Percentiles rank a stretch among this genome's conserved stretches.
Conservation (phyloP, 441 rosid genomes). For the Pelargonium cotyledonis region DNA sequence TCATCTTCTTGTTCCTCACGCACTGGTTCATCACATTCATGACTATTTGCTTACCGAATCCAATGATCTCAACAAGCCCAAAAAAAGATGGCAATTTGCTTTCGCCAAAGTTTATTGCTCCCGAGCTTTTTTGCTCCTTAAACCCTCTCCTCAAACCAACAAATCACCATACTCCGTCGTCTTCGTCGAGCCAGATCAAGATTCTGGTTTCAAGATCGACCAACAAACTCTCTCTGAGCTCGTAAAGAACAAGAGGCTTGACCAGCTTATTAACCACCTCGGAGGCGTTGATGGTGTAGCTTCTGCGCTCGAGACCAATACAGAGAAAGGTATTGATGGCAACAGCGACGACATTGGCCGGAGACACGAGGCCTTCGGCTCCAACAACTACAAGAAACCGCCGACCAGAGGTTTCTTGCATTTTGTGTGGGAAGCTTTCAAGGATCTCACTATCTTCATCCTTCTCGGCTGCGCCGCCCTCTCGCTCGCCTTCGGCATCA, state of each 20-base stretch:
- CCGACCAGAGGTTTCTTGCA: slow-evolving; percentile 46
- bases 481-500: slow-evolving; percentile 62
- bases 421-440: slow-evolving; percentile 55
- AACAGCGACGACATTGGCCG: slow-evolving; percentile 26
- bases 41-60: no score
- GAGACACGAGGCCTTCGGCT: slow-evolving; percentile 44
- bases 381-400: slow-evolving; percentile 56
- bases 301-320: no score
- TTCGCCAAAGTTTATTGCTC: slow-evolving; percentile 43
- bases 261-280: no score
- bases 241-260: slow-evolving; percentile 43
- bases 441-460: slow-evolving; percentile 58
- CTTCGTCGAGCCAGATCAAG: slow-evolving; percentile 16
- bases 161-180: slow-evolving; percentile 29
- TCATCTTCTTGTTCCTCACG: no score
- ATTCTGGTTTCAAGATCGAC: slow-evolving; percentile 23
- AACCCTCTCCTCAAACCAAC: slow-evolving; percentile 18
- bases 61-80: no score
- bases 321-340: no score
- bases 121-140: slow-evolving; percentile 26
- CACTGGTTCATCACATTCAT: no score
- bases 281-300: no score
- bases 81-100: slow-evolving; percentile 16
- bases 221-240: slow-evolving; percentile 28
- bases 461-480: slow-evolving; percentile 56